Base-by-base conservation (phyloP, 176 grass and related monocot genomes). In the Eragrostis nindensis region DNA sequence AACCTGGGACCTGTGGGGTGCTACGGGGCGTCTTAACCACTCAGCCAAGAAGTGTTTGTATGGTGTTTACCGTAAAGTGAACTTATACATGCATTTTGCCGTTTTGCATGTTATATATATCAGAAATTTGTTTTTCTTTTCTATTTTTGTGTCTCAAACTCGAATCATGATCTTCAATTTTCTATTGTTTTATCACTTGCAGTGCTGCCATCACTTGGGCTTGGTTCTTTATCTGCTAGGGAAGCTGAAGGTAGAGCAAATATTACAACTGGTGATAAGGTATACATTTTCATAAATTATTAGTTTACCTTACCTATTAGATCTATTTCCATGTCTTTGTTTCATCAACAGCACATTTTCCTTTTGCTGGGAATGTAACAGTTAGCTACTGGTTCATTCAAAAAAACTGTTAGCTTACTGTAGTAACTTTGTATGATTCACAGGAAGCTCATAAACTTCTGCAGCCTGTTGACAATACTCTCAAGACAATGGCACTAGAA, bases 361-460 rank as follows among this genome's bases (percentile, higher is more conserved):
- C 17, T 55, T 75, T 54, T 62, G 72, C 66, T 29, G 6, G 12
- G 21, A 64, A 59, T 54, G 36, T 60, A 6, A 36, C 48, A 53
- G 36, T 54, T 47, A 62, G 36, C 80, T n/a, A n/a, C n/a, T n/a
- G n/a, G n/a, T n/a, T n/a, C n/a, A n/a, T n/a, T n/a, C n/a, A n/a
- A n/a, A n/a, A n/a, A n/a, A n/a, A n/a, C n/a, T n/a, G n/a, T n/a
- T n/a, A n/a, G n/a, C n/a, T 62, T 49, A 66, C 21, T 70, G 7
- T 67, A 69, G 72, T 77, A 46, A 55, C 7, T 69, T 83, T 71
- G 32, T 70, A 9, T 43, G 29, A 49, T 79, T 81, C 71, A 49
- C 86, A 97, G 94, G 94, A 97, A 76, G 80, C 86, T 30, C 94
- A 93, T 45, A 97, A 97, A 70, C 78, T 97, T 82, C 82, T 97